These are phyloP conservation scores for Wallacemonas rigidus DNA, from an alignment of 208 protist species.

Conservation along the genomic window DNA sequence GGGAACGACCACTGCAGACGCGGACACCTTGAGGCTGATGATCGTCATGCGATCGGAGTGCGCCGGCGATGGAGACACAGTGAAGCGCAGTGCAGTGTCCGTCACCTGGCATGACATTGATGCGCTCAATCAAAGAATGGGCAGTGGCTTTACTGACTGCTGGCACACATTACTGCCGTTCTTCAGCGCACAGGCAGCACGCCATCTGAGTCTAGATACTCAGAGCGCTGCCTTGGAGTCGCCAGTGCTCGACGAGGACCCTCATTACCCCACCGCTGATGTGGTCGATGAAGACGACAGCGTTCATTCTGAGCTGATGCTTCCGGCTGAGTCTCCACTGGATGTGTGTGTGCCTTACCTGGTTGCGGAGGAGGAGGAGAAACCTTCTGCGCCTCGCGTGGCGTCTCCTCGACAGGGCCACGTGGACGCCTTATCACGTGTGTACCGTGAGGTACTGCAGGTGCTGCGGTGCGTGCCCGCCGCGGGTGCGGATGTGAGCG, in stretches of 20 bases:
- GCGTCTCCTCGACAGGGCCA: not conserved
- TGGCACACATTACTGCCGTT: slow-evolving; percentile 22
- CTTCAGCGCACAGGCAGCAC: not conserved
- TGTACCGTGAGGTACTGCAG: not conserved
- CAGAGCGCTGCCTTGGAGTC: no score
- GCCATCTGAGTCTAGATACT: not conserved
- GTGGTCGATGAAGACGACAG: no score
- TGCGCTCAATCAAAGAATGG: not conserved
- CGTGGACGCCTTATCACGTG: not conserved
- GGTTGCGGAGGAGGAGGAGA: not conserved
- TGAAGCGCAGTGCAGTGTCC: not conserved
- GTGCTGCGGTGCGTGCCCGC: not conserved
- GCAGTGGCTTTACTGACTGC: slow-evolving; percentile 18
- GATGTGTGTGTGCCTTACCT: not conserved
- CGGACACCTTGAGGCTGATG: not conserved
- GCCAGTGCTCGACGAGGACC: no score
- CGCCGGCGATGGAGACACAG: not conserved
- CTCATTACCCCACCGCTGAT: no score
- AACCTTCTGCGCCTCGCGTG: no score
- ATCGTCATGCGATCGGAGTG: not conserved
- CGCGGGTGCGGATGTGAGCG: not conserved
- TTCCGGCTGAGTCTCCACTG: not conserved
- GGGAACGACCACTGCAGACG: not conserved
- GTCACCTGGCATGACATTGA: not conserved
- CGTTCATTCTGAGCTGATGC: not conserved